These are phyloP conservation scores for Hypoxylon perforatum DNA, from an alignment of 495 filamentous ascomycete genomes.

Conservation along the genomic window DNA sequence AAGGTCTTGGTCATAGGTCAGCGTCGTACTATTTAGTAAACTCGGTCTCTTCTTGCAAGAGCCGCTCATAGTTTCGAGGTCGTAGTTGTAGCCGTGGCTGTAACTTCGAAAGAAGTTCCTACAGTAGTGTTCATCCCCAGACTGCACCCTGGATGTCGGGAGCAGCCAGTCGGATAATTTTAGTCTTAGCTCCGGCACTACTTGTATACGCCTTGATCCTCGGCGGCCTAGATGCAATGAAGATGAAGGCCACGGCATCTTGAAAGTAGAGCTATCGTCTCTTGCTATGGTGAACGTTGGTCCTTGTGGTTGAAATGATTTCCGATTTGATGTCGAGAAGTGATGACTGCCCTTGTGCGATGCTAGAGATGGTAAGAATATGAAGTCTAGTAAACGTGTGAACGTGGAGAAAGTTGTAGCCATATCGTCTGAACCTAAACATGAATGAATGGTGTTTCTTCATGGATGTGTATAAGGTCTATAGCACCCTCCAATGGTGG, in stretches of 20 bases:
- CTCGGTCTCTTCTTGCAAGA: slow-evolving; percentile 16
- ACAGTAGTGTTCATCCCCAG: slow-evolving; percentile 15
- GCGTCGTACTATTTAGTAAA: slow-evolving; percentile 15
- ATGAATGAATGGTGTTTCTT: not conserved
- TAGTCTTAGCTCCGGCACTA: slow-evolving; percentile 20
- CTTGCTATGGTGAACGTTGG: not conserved
- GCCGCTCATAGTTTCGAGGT: slow-evolving; percentile 19
- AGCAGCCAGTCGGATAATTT: slow-evolving; percentile 35
- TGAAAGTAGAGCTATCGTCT: not conserved
- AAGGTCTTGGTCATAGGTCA: slow-evolving; percentile 15
- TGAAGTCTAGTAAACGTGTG: not conserved
- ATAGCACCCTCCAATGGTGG: not conserved
- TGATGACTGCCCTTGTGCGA: not conserved
- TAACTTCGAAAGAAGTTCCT: slow-evolving; percentile 22
- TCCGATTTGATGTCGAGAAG: not conserved
- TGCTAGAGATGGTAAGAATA: not conserved
- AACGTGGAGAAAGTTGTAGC: not conserved
- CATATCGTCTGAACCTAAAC: not conserved
- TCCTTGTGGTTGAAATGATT: not conserved
- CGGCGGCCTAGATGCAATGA: not conserved
- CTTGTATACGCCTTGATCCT: slow-evolving; percentile 6
- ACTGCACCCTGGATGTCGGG: not conserved
- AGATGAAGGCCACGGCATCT: not conserved
- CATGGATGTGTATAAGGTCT: not conserved
- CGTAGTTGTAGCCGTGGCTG: slow-evolving; percentile 19